Conservation (phyloP, 2,329 filamentous ascomycete species). For the Exophiala spinifera region DNA sequence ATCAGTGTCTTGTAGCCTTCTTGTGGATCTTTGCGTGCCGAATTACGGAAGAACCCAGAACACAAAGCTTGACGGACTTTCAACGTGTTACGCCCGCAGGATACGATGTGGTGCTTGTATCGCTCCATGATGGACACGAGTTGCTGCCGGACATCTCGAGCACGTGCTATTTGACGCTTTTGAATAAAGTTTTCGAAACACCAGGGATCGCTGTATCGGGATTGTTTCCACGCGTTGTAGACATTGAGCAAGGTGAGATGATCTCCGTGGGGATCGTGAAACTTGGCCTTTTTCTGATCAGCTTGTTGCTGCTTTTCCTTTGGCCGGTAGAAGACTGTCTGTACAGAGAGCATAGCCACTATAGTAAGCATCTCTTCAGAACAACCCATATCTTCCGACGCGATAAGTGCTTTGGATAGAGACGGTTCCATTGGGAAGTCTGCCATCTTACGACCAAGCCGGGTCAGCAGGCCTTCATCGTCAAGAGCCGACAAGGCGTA, state of each 20-base stretch:
- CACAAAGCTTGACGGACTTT: conserved; percentile 87
- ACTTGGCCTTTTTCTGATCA: conserved; percentile 96
- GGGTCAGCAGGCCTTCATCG: conserved; percentile 89
- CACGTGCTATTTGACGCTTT: conserved; percentile 79
- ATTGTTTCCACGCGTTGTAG: conserved; percentile 93
- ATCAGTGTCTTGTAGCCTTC: conserved; percentile 98
- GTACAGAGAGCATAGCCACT: conserved; percentile 87
- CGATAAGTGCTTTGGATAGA: conserved; percentile 85
- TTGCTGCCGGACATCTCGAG: conserved; percentile 89
- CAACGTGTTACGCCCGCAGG: conserved; percentile 82
- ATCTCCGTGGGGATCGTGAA: conserved; percentile 91
- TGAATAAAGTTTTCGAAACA: conserved; percentile 98
- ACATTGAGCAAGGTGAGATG: conserved; percentile 94
- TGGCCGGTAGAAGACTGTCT: conserved; percentile 86
- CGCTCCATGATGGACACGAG: conserved; percentile 90
- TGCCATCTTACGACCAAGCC: conserved; percentile 92
- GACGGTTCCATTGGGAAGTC: conserved; percentile 98
- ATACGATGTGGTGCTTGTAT: conserved; percentile 76
- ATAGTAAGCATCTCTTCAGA: conserved; percentile 93
- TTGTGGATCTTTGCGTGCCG: conserved; percentile 88
- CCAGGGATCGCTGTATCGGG: conserved; percentile 80
- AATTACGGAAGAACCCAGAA: conserved; percentile 91
- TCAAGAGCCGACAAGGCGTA: conserved; percentile 90
- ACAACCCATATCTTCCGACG: conserved; percentile 80
- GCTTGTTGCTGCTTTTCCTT: conserved; percentile 97